Evolutionary conservation across 306 rosid genomes (phyloP).

Genomic region (Arachis stenosperma): DNA sequence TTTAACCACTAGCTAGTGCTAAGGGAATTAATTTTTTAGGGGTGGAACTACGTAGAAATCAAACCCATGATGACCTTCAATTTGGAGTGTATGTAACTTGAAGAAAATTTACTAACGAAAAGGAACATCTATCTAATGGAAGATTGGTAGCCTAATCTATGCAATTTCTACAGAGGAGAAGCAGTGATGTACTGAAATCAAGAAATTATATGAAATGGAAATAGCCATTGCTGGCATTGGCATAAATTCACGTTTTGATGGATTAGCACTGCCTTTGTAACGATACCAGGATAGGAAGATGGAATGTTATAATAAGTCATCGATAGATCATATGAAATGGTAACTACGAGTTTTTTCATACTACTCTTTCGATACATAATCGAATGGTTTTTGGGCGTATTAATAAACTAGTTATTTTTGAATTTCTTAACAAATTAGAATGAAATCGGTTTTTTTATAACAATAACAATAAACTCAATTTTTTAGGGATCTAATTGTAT

Average conservation of each 20-base stretch:
- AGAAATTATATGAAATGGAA: not conserved
- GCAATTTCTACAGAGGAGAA: not conserved
- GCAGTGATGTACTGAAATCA: not conserved
- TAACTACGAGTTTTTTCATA: no score
- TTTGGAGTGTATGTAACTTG: no score
- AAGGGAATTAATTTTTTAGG: constrained; percentile 2
- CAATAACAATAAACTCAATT: no score
- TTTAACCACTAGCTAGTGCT: not conserved
- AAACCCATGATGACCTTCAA: no score
- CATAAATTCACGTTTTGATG: not conserved
- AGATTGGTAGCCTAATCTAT: not conserved
- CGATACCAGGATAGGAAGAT: not conserved
- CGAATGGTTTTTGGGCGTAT: no score
- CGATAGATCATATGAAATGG: no score
- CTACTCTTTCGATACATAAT: no score
- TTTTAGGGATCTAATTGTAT: no score
- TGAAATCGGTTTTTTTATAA: no score
- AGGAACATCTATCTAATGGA: not conserved
- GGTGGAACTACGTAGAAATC: not conserved
- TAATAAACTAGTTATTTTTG: no score
- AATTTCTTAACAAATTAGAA: no score
- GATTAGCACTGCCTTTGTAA: not conserved
- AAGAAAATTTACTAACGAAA: not conserved
- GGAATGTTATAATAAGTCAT: not conserved
- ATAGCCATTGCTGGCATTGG: not conserved